Conservation (phyloP, 805 yeast genomes). For the Saturnispora diversa region DNA sequence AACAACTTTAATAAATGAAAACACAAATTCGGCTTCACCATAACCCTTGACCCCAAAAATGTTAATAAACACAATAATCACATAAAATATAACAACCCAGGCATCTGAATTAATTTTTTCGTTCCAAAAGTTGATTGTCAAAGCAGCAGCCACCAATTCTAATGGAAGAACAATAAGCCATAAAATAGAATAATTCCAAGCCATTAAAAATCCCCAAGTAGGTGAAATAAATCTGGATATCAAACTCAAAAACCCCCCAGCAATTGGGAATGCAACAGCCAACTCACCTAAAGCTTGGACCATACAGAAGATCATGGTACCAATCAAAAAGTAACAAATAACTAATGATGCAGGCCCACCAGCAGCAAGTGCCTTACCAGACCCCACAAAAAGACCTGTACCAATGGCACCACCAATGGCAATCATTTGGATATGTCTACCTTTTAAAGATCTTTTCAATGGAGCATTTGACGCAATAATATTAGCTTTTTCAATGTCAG, state of each 20-base stretch:
- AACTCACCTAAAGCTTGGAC: conserved; percentile 58
- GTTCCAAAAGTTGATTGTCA: conserved; percentile 42
- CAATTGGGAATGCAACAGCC: conserved; percentile 51
- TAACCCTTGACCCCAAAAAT: conserved; percentile 54
- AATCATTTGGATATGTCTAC: conserved; percentile 67
- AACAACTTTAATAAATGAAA: conserved; percentile 44
- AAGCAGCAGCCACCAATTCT: conserved; percentile 46
- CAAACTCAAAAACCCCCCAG: conserved; percentile 49
- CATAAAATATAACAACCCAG: conserved; percentile 46
- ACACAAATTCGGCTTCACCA: conserved; percentile 56
- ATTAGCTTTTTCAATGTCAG: conserved; percentile 37
- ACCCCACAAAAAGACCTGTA: conserved; percentile 69
- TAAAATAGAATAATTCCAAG: conserved; percentile 45
- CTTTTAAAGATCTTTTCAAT: conserved; percentile 40
- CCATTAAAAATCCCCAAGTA: conserved; percentile 51
- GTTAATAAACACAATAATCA: conserved; percentile 40
- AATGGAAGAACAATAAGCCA: conserved; percentile 46
- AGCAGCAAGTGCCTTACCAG: conserved; percentile 47
- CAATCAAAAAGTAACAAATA: conserved; percentile 48
- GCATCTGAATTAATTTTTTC: conserved; percentile 39
- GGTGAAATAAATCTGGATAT: conserved; percentile 50
- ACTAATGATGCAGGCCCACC: conserved; percentile 67
- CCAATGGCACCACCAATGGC: conserved; percentile 79
- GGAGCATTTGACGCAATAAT: conserved; percentile 39
- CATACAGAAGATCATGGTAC: conserved; percentile 49